These are phyloP conservation scores for Boletus bicolor DNA, from an alignment of 768 basidiomycete species.

Conservation along the genomic window DNA sequence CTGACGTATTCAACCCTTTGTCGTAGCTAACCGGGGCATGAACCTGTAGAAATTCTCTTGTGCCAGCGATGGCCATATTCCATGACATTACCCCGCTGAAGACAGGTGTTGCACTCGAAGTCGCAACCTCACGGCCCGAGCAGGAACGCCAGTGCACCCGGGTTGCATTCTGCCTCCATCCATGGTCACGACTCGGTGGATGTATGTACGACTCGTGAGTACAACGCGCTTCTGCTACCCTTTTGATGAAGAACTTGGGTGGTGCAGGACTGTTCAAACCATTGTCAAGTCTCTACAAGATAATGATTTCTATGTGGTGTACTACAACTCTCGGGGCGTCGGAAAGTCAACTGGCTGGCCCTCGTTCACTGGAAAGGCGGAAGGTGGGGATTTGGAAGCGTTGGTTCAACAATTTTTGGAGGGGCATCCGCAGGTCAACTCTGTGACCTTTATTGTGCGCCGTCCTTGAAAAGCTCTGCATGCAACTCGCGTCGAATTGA, in stretches of 20 bases:
- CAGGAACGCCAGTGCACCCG: slow-evolving; percentile 31
- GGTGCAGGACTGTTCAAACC: slow-evolving; percentile 39
- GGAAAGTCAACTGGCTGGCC: slow-evolving; percentile 71
- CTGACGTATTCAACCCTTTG: neutral
- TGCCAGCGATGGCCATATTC: neutral
- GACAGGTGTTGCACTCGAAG: slow-evolving; percentile 46
- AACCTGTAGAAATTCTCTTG: neutral
- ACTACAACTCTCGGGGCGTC: slow-evolving; percentile 77
- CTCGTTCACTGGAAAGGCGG: slow-evolving; percentile 67
- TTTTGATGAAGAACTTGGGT: neutral
- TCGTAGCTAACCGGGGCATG: neutral
- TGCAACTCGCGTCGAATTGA: slow-evolving; percentile 5
- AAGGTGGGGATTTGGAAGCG: slow-evolving; percentile 67
- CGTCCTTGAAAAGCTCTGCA: neutral
- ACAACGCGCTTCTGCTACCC: neutral
- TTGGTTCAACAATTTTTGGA: slow-evolving; percentile 55
- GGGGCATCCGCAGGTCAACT: slow-evolving; percentile 39
- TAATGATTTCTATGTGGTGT: slow-evolving; percentile 54
- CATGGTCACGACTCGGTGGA: slow-evolving; percentile 85
- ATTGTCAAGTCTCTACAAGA: slow-evolving; percentile 42
- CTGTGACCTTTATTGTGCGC: slow-evolving; percentile 61
- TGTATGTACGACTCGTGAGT: slow-evolving; percentile 74
- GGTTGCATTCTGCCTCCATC: slow-evolving; percentile 72
- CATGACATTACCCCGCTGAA: slow-evolving; percentile 21
- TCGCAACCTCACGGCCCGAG: slow-evolving; percentile 32